phyloP scores from a whole-genome alignment of 768 basidiomycete species.

The Leccinellum rugosiceps region DNA sequence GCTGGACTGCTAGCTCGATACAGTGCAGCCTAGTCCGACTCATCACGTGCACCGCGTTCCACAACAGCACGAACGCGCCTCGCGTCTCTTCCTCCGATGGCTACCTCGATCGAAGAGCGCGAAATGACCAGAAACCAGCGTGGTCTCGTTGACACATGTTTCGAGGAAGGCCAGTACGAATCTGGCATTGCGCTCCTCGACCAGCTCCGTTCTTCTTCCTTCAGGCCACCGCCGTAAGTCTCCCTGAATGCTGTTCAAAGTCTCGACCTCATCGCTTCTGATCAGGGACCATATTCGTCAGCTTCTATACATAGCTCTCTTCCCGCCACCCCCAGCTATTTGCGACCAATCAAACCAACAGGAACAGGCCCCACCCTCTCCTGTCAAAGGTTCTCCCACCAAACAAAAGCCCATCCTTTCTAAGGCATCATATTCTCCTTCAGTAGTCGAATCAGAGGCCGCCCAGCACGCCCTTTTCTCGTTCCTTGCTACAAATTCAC shows the following conservation, averaged over 20 bases:
- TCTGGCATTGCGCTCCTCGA: slow-evolving; percentile 60
- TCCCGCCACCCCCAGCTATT: slow-evolving; percentile 40
- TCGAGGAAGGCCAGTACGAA: slow-evolving; percentile 78
- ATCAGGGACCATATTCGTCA: slow-evolving; percentile 62
- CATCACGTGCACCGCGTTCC: slow-evolving; percentile 26
- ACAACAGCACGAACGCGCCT: slow-evolving; percentile 7
- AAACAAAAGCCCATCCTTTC: slow-evolving; percentile 43
- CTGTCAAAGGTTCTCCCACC: slow-evolving; percentile 44
- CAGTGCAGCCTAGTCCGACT: background rate
- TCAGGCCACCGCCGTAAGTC: slow-evolving; percentile 58
- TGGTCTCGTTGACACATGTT: slow-evolving; percentile 63
- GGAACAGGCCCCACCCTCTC: slow-evolving; percentile 29
- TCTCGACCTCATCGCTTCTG: slow-evolving; percentile 11
- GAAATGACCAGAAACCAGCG: slow-evolving; percentile 49
- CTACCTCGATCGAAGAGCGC: slow-evolving; percentile 28
- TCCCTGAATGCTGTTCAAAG: slow-evolving; percentile 4
- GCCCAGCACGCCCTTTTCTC: slow-evolving; percentile 55
- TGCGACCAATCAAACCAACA: slow-evolving; percentile 15
- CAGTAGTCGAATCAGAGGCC: slow-evolving; percentile 44
- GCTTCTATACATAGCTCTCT: slow-evolving; percentile 67
- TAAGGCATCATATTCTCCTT: slow-evolving; percentile 41
- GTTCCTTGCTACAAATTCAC: slow-evolving; percentile 54
- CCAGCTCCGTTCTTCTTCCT: slow-evolving; percentile 55
- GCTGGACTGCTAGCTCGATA: background rate
- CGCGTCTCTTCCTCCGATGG: slow-evolving; percentile 9